phyloP scores from a whole-genome alignment of 2,329 filamentous ascomycete species.

The Verticillium albo-atrum region DNA sequence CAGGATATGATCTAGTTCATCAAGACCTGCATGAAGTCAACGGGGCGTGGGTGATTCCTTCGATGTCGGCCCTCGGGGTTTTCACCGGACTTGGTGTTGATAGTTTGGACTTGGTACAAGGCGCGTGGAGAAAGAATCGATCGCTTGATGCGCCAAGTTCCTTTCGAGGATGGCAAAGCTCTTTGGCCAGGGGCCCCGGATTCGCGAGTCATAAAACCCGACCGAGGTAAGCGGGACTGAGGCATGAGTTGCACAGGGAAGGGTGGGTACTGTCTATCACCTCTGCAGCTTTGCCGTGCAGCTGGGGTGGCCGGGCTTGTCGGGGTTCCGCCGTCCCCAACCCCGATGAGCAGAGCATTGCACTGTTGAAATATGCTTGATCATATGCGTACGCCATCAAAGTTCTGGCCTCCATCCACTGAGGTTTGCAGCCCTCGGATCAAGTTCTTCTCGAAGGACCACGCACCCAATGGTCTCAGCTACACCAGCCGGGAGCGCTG shows the following conservation, averaged over 20 bases:
- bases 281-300: not conserved
- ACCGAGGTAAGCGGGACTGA: not conserved
- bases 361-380: not conserved
- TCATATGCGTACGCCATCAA: not conserved
- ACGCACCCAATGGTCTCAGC: too few species aligned
- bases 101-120: not conserved
- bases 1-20: not conserved
- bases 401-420: not conserved
- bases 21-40: not conserved
- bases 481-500: too few species aligned
- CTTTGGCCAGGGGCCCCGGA: not conserved
- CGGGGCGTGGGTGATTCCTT: too few species aligned
- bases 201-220: not conserved
- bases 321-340: not conserved
- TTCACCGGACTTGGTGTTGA: not conserved
- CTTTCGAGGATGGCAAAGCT: not conserved
- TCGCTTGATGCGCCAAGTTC: not conserved
- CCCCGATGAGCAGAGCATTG: not conserved
- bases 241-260: not conserved
- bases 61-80: not conserved
- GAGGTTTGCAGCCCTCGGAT: too few species aligned
- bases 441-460: too few species aligned
- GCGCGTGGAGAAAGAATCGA: not conserved
- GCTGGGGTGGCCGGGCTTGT: not conserved
- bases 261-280: too few species aligned